Evolutionary conservation across 306 rosid genomes (phyloP).

Genomic region (Cercis canadensis): DNA sequence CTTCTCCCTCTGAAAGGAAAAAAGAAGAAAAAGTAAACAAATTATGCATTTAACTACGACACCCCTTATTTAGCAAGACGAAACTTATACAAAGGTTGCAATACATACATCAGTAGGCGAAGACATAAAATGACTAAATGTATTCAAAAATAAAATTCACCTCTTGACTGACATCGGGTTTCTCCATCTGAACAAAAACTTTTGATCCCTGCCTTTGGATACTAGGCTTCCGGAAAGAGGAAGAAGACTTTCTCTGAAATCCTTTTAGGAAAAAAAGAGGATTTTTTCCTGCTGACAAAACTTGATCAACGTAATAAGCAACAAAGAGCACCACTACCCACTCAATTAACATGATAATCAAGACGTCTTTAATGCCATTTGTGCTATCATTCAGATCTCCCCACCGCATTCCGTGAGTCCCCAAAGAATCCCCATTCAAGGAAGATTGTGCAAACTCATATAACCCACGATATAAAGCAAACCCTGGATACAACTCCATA

Average conservation of each 20-base stretch:
- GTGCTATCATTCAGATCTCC: slow-evolving; percentile 60
- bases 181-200: slow-evolving; percentile 74
- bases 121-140: too few species aligned
- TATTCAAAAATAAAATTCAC: slow-evolving; percentile 44
- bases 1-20: slow-evolving; percentile 65
- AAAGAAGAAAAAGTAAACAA: slow-evolving; percentile 2
- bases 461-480: slow-evolving; percentile 77
- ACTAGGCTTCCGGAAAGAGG: slow-evolving; percentile 63
- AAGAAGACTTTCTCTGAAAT: slow-evolving; percentile 52
- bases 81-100: not conserved
- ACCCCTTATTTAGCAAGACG: slow-evolving; percentile 9
- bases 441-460: slow-evolving; percentile 72
- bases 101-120: not conserved
- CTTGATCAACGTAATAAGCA: slow-evolving; percentile 77
- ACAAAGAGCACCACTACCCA: slow-evolving; percentile 65
- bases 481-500: slow-evolving; percentile 83
- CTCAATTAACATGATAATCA: slow-evolving; percentile 70
- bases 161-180: slow-evolving; percentile 83
- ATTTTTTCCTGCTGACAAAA: slow-evolving; percentile 65
- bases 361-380: slow-evolving; percentile 72
- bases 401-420: slow-evolving; percentile 85
- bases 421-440: slow-evolving; percentile 52
- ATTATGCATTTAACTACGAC: not conserved
- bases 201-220: slow-evolving; percentile 64
- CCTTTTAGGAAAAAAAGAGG: slow-evolving; percentile 61